These are phyloP conservation scores for Exophiala calicioides DNA, from an alignment of 2,329 filamentous ascomycete species.

Conservation along the genomic window DNA sequence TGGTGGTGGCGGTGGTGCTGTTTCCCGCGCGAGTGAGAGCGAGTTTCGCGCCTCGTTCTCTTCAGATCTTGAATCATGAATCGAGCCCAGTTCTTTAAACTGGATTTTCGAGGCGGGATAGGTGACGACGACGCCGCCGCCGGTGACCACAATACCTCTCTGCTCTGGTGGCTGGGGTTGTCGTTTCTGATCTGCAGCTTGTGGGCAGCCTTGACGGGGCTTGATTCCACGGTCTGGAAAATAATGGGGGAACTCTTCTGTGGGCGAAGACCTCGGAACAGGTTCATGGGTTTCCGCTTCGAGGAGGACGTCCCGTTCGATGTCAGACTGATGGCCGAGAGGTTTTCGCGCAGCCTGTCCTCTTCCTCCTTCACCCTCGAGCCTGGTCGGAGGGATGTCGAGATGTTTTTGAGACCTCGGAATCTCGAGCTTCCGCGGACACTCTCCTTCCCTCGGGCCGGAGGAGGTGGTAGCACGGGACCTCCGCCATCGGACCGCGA, in stretches of 20 bases:
- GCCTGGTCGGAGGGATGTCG: constrained; percentile 7
- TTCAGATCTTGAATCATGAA: constrained; percentile 8
- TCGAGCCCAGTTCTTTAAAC: constrained; percentile 8
- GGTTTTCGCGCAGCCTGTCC: neutral
- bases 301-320: constrained; percentile 1
- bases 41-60: neutral
- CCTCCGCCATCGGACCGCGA: too few relatives aligned
- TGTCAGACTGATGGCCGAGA: neutral
- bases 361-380: constrained; percentile 2
- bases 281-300: constrained; percentile 7
- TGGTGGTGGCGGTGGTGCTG: too few relatives aligned
- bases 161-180: neutral
- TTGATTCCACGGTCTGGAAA: neutral
- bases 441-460: neutral
- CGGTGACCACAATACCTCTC: neutral
- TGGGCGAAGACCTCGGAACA: constrained; percentile 13
- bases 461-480: neutral
- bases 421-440: constrained; percentile 1
- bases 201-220: neutral
- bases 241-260: constrained; percentile 10
- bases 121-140: neutral
- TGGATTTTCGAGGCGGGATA: constrained; percentile 14
- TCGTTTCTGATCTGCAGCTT: too few relatives aligned
- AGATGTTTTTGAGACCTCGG: constrained; percentile 13
- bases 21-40: neutral